Evolutionary conservation across 176 grass and related monocot species (phyloP).

Genomic region (Canna indica): DNA sequence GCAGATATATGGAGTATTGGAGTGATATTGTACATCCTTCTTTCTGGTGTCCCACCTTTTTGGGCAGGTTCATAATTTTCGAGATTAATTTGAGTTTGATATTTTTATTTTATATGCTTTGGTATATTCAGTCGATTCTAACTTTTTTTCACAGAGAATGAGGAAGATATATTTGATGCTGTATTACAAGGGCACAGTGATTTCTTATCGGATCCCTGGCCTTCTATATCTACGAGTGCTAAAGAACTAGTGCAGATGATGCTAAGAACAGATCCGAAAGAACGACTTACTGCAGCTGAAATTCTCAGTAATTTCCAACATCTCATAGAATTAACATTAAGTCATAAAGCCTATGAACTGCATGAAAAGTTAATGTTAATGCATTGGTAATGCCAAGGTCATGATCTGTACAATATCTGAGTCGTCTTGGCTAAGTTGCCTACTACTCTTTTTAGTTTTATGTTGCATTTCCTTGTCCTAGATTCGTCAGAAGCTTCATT

Average conservation of each 20-base stretch:
- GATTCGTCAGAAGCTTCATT: not conserved
- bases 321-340: not conserved
- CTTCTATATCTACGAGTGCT: constrained; percentile 64
- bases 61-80: constrained; percentile 51
- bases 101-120: not conserved
- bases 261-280: constrained; percentile 77
- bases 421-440: not conserved
- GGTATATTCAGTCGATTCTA: not conserved
- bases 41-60: constrained; percentile 92
- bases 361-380: too few species aligned
- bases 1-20: constrained; percentile 95
- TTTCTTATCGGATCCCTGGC: constrained; percentile 87
- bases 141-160: constrained; percentile 55
- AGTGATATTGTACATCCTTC: constrained; percentile 92
- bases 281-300: constrained; percentile 76
- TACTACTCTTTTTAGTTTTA: not conserved
- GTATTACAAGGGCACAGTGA: constrained; percentile 61
- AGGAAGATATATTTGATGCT: constrained; percentile 87
- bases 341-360: not conserved
- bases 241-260: constrained; percentile 91
- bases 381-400: not conserved
- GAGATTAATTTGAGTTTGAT: not conserved
- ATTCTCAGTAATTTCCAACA: constrained; percentile 55
- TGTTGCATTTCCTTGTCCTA: not conserved
- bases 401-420: not conserved